A percentile compares a stretch with the other conserved stretches of the same genome.
These are phyloP conservation scores for Ilyonectria mors-panacis DNA, from an alignment of 2,329 filamentous ascomycete genomes.

Conservation along the genomic window DNA sequence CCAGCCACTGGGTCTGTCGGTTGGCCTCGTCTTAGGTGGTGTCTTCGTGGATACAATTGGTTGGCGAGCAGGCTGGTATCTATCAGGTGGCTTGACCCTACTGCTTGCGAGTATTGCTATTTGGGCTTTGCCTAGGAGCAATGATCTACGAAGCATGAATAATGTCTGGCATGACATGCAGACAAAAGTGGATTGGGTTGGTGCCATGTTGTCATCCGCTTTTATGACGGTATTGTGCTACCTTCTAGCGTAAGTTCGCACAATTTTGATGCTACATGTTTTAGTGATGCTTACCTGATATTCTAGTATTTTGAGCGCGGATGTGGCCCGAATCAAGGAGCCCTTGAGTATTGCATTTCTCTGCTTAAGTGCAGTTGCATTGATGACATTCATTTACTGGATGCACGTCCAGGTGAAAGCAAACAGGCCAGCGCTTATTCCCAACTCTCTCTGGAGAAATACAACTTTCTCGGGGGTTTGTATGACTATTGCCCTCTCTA, in stretches of 20 bases:
- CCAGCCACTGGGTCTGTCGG: constrained; percentile 62
- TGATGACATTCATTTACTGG: constrained; percentile 69
- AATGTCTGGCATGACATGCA: constrained; percentile 41
- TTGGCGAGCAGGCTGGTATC: constrained; percentile 63
- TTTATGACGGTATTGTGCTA: constrained; percentile 65
- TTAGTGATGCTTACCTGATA: neutral
- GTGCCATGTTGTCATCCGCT: constrained; percentile 60
- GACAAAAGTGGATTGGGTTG: constrained; percentile 67
- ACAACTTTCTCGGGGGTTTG: constrained; percentile 69
- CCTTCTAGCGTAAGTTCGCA: constrained; percentile 60
- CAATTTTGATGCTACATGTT: neutral
- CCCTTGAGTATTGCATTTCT: constrained; percentile 61
- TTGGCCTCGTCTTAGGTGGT: constrained; percentile 64
- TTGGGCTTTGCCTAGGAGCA: constrained; percentile 50
- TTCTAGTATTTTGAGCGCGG: constrained; percentile 53
- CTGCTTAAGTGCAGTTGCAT: constrained; percentile 56
- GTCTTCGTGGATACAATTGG: constrained; percentile 60
- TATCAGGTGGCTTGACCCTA: constrained; percentile 52
- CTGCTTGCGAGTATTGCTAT: constrained; percentile 51
- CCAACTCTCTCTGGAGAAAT: constrained; percentile 72
- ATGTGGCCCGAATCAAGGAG: constrained; percentile 57
- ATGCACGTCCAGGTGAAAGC: constrained; percentile 64
- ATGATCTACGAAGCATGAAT: constrained; percentile 40
- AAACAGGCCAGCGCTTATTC: constrained; percentile 69
- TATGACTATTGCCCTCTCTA: constrained; percentile 63